Evolutionary conservation across 805 yeast species (phyloP).

Genomic region (Candida cerambycidarum): DNA sequence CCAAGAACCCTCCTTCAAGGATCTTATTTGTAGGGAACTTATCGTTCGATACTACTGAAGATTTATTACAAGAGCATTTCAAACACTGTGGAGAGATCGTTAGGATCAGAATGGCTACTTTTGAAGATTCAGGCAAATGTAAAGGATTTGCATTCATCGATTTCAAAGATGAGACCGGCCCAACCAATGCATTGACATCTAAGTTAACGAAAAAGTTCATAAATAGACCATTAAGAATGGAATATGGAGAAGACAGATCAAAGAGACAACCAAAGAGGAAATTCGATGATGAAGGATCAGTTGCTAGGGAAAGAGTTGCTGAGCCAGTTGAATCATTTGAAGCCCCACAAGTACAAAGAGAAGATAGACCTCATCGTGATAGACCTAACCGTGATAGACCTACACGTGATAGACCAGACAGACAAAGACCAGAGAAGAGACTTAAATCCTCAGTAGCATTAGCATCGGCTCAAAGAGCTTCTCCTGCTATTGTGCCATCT

Average conservation of each 20-base stretch:
- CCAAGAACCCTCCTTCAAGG: conserved; percentile 84
- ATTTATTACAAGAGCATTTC: conserved; percentile 74
- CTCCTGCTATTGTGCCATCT: conserved; percentile 85
- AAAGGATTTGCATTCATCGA: conserved; percentile 95
- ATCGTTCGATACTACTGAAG: conserved; percentile 88
- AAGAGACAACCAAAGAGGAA: conserved; percentile 57
- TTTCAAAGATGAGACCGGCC: conserved; percentile 75
- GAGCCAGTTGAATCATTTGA: too few species aligned
- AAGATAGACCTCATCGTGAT: conserved; percentile 22
- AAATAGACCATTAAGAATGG: conserved; percentile 78
- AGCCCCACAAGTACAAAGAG: too few species aligned
- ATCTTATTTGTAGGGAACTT: conserved; percentile 90
- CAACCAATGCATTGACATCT: conserved; percentile 79
- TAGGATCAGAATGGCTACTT: conserved; percentile 94
- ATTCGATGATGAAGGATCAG: conserved; percentile 22
- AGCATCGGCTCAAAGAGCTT: conserved; percentile 84
- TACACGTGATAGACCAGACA: conserved; percentile 10
- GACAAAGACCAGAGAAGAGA: conserved; percentile 42
- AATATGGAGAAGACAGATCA: conserved; percentile 93
- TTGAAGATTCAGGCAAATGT: conserved; percentile 93
- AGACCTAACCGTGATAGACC: too few species aligned
- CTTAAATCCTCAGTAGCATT: conserved; percentile 79
- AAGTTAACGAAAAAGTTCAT: conserved; percentile 63
- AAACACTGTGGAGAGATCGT: conserved; percentile 88
- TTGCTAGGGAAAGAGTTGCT: conserved; percentile 12